Percentiles rank a stretch among this genome's conserved stretches.
These are phyloP conservation scores for Moricandia arvensis DNA, from an alignment of 345 rosid species.

Conservation along the genomic window DNA sequence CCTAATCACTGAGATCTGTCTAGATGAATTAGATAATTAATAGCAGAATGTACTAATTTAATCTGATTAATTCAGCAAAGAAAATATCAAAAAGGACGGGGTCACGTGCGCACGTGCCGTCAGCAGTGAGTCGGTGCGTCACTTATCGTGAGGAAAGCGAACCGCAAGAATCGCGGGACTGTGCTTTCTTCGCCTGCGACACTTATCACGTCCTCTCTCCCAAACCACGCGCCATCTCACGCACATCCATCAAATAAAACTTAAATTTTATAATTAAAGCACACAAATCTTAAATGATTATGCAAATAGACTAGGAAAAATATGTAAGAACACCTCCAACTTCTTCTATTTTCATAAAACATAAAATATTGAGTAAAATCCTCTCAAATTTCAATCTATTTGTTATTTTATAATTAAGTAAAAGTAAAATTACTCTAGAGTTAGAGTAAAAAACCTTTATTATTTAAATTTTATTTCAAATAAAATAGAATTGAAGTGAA, in stretches of 20 bases:
- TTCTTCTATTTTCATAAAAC: too few relatives aligned
- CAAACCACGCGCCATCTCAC: constrained; percentile 24
- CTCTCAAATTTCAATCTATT: too few relatives aligned
- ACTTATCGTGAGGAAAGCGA: constrained; percentile 46
- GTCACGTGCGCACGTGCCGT: constrained; percentile 87
- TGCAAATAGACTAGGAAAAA: neutral
- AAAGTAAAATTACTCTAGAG: too few relatives aligned
- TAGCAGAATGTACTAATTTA: constrained; percentile 4
- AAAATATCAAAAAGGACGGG: neutral
- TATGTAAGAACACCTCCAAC: too few relatives aligned
- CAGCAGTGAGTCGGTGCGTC: constrained; percentile 74
- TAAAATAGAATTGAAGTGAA: too few relatives aligned
- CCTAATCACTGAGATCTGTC: constrained; percentile 36
- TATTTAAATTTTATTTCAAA: too few relatives aligned
- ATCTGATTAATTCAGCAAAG: constrained; percentile 2
- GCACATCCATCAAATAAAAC: neutral
- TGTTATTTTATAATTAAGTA: too few relatives aligned
- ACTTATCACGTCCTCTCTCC: constrained; percentile 18
- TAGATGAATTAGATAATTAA: neutral
- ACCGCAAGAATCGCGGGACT: constrained; percentile 73
- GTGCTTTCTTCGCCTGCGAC: constrained; percentile 41
- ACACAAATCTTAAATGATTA: neutral
- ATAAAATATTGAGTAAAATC: too few relatives aligned
- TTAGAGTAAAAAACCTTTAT: too few relatives aligned
- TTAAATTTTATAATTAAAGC: neutral